Conservation (phyloP, 805 yeast species). For the Limtongia smithiae region DNA sequence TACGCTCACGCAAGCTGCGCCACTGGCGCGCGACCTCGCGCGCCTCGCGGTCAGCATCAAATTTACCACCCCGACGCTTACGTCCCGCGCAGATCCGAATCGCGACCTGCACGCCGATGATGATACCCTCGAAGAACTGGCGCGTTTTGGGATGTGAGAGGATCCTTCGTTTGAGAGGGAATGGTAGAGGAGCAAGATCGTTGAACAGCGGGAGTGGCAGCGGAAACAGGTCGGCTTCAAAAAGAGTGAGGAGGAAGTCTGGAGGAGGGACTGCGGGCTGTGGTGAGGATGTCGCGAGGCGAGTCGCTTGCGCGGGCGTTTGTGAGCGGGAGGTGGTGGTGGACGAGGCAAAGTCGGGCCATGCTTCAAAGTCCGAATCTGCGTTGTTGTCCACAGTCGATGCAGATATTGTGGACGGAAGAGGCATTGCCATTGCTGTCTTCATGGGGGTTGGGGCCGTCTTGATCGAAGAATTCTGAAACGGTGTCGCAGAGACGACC, state of each 20-base stretch:
- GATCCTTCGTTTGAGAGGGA: slow-evolving; percentile 25
- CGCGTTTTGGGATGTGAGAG: slow-evolving; percentile 18
- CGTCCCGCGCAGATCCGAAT: slow-evolving; percentile 28
- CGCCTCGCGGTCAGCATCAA: slow-evolving; percentile 27
- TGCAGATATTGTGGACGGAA: not conserved
- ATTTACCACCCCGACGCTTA: slow-evolving; percentile 18
- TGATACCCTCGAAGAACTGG: slow-evolving; percentile 17
- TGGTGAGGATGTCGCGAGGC: not conserved
- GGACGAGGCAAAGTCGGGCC: slow-evolving; percentile 15
- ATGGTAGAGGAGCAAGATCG: slow-evolving; percentile 21
- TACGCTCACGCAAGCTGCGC: slow-evolving; percentile 20
- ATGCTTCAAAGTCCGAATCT: slow-evolving; percentile 14
- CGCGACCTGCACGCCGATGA: slow-evolving; percentile 22
- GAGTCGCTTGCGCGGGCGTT: too few species aligned
- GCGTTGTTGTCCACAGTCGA: not conserved
- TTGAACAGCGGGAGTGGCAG: slow-evolving; percentile 24
- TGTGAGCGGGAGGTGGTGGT: not conserved
- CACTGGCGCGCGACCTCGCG: slow-evolving; percentile 23
- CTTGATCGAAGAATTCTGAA: not conserved
- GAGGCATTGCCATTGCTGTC: too few species aligned
- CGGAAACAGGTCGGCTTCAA: slow-evolving; percentile 22
- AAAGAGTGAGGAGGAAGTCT: slow-evolving; percentile 20
- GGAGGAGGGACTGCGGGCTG: slow-evolving; percentile 15
- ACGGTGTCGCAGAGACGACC: not conserved
- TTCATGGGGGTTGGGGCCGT: too few species aligned